These are phyloP conservation scores for Starmerella sirachaensis DNA, from an alignment of 805 yeast genomes.

Conservation along the genomic window DNA sequence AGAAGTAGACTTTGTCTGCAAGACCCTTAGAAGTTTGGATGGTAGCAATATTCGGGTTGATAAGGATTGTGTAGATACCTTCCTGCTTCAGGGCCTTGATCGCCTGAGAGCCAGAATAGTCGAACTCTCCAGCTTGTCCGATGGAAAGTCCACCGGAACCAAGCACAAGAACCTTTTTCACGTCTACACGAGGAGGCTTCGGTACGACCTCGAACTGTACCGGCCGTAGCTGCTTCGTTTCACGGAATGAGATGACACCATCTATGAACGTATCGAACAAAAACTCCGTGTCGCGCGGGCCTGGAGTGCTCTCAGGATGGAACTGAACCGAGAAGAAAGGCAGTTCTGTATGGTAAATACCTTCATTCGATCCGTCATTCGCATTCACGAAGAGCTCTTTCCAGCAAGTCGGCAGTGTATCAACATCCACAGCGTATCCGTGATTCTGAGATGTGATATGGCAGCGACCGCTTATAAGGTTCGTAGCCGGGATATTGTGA, in stretches of 20 bases:
- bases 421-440: conserved; percentile 90
- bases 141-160: conserved; percentile 98
- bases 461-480: conserved; percentile 82
- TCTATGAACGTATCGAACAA: conserved; percentile 86
- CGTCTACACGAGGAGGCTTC: conserved; percentile 38
- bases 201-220: conserved; percentile 57
- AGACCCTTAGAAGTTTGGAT: conserved; percentile 96
- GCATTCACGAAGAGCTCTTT: conserved; percentile 89
- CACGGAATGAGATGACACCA: conserved; percentile 48
- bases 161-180: conserved; percentile 81
- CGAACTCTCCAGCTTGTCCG: conserved; percentile 99
- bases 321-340: conserved; percentile 95
- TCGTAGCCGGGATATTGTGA: conserved; percentile 94
- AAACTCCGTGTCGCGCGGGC: conserved; percentile 98
- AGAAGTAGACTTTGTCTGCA: conserved; percentile 94
- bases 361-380: conserved; percentile 96
- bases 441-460: conserved; percentile 98
- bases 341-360: conserved; percentile 77
- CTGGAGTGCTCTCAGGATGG: conserved; percentile 99
- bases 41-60: conserved; percentile 96
- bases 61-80: conserved; percentile 89
- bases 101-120: conserved; percentile 97
- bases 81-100: conserved; percentile 97
- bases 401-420: conserved; percentile 70
- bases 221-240: conserved; percentile 43